Base-by-base conservation (phyloP, 805 yeast species). In the Candida vaughaniae region DNA sequence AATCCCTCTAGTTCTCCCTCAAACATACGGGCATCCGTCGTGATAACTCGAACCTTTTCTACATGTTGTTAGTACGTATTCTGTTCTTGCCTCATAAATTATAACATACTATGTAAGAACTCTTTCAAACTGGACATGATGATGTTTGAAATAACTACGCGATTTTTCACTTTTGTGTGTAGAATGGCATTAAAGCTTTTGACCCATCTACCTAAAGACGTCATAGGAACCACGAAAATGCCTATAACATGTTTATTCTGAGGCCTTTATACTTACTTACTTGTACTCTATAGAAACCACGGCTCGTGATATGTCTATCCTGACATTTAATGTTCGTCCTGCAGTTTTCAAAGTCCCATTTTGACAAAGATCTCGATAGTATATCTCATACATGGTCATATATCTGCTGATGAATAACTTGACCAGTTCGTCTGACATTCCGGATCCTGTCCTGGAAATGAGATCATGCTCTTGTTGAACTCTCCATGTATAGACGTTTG, bases 341-440 rank as follows among this genome's bases (percentile, higher is more conserved):
- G 25, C 25, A 2, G n/a, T 19, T n/a, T 18, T 26, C 17, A 20
- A 3, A 6, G 20, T 3, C 16, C 29, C 39, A 3, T 22, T 22
- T 18, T 25, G 12, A 42, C 69, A 62, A 54, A 80, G 59, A 1
- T 64, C 55, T 9, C 62, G 62, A 51, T 77, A 82, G 56, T 85
- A 93, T 15, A 90, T 52, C 43, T 77, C 74, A 51, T 91, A 91
- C 25, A 83, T 76, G 1, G 95, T 95, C 88, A 85, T 83, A 58
- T 91, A 91, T 42, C 95, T 73, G 42, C 82, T 78, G 8, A 91
- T 82, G 66, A 93, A 93, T 14, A 45, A 45, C 7, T 47, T 58
- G 4, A 91, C 96, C 48, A 82, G 73, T 1, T 54, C 69, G 47
- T 85, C 93, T 2, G 82, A 60, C 98, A 93, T 90, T 0, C 98